Base-by-base conservation (phyloP, 116 monocot species). In the Dioscorea cayenensis region DNA sequence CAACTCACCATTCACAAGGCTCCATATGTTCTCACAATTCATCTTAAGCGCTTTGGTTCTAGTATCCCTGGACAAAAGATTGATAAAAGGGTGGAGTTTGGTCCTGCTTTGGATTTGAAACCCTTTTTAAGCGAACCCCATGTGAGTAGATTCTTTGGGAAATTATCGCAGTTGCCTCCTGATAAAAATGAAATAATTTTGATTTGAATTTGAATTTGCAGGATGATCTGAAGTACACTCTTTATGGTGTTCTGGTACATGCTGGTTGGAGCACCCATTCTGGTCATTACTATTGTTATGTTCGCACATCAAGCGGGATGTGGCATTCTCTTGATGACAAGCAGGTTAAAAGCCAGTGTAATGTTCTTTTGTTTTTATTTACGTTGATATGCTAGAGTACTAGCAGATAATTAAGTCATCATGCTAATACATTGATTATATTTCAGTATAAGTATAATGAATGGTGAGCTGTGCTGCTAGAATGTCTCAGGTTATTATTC, bases 261-360 rank as follows among this genome's bases (percentile, higher is more conserved):
- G 87, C 85, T 55, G 99, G 99, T 37, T 89, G 87, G 84, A 92
- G 83, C 66, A 94, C 94, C 14, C 99, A 87, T 72, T 99, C 94
- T 36, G 99, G 99, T 51, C 99, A 99, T 49, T 99, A 99, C 69
- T 99, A 89, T 70, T 99, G 99, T 77, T 99, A 84, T 73, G 87
- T 99, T 63, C 91, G 94, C 65, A 94, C 94, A 29, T 94, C 99
- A 37, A 85, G 82, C 73, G 99, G 99, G 23, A 75, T 99, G 84
- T 99, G 99, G 99, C 85, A 99, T 77, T 84, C 85, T 80, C 87
- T 99, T 52, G 94, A 99, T 89, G 99, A 99, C 81, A 91, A 94
- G 68, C 79, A 89, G 94, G 99, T 99, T 76, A 35, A 52, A 18
- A 60, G 51, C 51, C 51, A 14, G 17, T 11, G 51, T 51, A 51